These are phyloP conservation scores for Colletotrichum musae DNA, from an alignment of 2,329 filamentous ascomycete genomes.

Conservation along the genomic window DNA sequence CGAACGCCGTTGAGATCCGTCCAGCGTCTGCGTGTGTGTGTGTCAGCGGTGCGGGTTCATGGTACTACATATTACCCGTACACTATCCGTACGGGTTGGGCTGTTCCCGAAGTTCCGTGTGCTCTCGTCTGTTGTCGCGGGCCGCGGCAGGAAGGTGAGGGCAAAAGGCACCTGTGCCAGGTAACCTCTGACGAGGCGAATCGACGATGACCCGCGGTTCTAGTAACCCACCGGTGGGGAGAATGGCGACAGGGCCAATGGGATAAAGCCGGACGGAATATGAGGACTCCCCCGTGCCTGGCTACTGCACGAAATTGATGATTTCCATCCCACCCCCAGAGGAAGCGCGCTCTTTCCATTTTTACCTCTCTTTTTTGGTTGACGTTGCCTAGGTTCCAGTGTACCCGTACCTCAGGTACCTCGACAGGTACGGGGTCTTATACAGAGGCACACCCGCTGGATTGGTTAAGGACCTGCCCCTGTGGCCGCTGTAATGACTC, in stretches of 20 bases:
- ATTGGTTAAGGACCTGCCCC: too few species aligned
- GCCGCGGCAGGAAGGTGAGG: conserved; percentile 19
- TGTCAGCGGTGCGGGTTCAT: not conserved
- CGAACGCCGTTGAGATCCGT: not conserved
- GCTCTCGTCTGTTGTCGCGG: conserved; percentile 11
- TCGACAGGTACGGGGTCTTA: too few species aligned
- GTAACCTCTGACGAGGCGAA: not conserved
- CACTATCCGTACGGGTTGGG: not conserved
- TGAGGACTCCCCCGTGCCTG: not conserved
- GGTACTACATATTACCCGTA: not conserved
- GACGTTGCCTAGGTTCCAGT: too few species aligned
- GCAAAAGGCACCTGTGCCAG: too few species aligned
- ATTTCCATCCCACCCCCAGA: not conserved
- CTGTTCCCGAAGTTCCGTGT: conserved; percentile 17
- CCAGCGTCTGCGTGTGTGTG: not conserved
- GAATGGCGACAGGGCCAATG: not conserved
- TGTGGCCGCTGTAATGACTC: too few species aligned
- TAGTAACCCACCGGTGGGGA: too few species aligned
- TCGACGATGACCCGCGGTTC: conserved; percentile 21
- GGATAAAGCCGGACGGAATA: too few species aligned
- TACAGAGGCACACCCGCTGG: too few species aligned
- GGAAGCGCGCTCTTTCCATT: not conserved
- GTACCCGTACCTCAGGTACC: too few species aligned
- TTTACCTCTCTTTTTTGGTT: not conserved
- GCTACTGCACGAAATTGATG: conserved; percentile 12